Evolutionary conservation across 225 moss, liverwort and hornwort genomes (phyloP).

Genomic region (Polytrichum formosum): DNA sequence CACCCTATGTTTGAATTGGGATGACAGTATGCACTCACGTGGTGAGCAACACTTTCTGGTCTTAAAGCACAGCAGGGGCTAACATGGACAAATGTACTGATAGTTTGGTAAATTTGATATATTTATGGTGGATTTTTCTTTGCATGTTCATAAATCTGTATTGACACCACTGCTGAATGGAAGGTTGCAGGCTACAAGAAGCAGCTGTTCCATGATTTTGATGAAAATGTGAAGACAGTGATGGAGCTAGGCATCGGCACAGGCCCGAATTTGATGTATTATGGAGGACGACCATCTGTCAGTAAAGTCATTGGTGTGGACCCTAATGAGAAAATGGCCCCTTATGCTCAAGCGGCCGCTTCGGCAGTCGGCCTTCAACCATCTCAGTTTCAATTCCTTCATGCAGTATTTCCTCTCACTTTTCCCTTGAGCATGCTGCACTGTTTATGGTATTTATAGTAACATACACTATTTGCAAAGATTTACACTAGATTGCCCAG

Average conservation of each 20-base stretch:
- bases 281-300: slow-evolving; percentile 52
- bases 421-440: neutral
- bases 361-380: slow-evolving; percentile 58
- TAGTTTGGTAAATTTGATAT: neutral
- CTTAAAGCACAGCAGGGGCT: neutral
- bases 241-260: slow-evolving; percentile 85
- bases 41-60: neutral
- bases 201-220: slow-evolving; percentile 63
- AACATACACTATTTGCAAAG: too few relatives aligned
- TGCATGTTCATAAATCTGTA: too few relatives aligned
- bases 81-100: neutral
- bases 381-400: slow-evolving; percentile 68
- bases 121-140: too few relatives aligned
- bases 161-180: slow-evolving; percentile 2
- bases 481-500: too few relatives aligned
- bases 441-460: too few relatives aligned
- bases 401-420: slow-evolving; percentile 49
- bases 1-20: too few relatives aligned
- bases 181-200: slow-evolving; percentile 84
- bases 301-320: slow-evolving; percentile 75
- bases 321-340: slow-evolving; percentile 84
- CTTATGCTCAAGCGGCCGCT: slow-evolving; percentile 63
- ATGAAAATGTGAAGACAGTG: slow-evolving; percentile 49
- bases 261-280: slow-evolving; percentile 83
- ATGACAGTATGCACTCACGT: too few relatives aligned